Evolutionary conservation across 352 stramenopile genomes (phyloP).

Genomic region (Phytopythium cucurbitacearum): DNA sequence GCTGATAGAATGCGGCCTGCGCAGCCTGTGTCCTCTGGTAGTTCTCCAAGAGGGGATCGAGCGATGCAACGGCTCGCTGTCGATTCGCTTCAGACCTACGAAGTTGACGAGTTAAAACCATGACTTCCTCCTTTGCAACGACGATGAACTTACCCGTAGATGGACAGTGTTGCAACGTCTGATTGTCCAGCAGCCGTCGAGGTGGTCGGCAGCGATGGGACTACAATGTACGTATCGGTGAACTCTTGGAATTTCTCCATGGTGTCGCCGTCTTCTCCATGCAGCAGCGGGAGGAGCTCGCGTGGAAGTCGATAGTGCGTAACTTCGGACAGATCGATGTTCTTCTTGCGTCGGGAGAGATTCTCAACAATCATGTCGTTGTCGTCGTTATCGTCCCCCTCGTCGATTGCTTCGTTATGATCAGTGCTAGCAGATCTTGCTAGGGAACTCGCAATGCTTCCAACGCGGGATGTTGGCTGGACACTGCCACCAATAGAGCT

Average conservation of each 20-base stretch:
- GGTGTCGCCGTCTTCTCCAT: slow-evolving; percentile 63
- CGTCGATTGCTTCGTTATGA: slow-evolving; percentile 8
- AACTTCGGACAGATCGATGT: slow-evolving; percentile 75
- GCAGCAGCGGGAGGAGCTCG: slow-evolving; percentile 58
- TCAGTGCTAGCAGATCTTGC: not conserved
- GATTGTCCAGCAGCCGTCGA: slow-evolving; percentile 6
- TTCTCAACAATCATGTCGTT: slow-evolving; percentile 52
- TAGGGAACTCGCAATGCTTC: slow-evolving; percentile 11
- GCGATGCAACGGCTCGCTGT: slow-evolving; percentile 43
- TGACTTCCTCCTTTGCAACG: no score
- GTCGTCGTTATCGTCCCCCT: slow-evolving; percentile 16
- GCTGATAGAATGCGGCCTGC: slow-evolving; percentile 28
- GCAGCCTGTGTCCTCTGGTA: slow-evolving; percentile 35
- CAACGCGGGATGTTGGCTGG: not conserved
- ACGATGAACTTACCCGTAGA: slow-evolving; percentile 50
- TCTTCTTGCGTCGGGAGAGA: slow-evolving; percentile 33
- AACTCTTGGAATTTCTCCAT: slow-evolving; percentile 78
- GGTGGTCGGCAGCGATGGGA: slow-evolving; percentile 31
- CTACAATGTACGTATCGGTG: slow-evolving; percentile 72
- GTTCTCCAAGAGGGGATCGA: slow-evolving; percentile 61
- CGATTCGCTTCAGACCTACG: slow-evolving; percentile 40
- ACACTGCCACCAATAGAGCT: not conserved
- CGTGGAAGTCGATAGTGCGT: slow-evolving; percentile 72
- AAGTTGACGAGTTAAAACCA: not conserved
- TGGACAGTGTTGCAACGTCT: slow-evolving; percentile 50